Base-by-base conservation (phyloP, 1,284 basidiomycete species). In the Papiliotrema terrestris region DNA sequence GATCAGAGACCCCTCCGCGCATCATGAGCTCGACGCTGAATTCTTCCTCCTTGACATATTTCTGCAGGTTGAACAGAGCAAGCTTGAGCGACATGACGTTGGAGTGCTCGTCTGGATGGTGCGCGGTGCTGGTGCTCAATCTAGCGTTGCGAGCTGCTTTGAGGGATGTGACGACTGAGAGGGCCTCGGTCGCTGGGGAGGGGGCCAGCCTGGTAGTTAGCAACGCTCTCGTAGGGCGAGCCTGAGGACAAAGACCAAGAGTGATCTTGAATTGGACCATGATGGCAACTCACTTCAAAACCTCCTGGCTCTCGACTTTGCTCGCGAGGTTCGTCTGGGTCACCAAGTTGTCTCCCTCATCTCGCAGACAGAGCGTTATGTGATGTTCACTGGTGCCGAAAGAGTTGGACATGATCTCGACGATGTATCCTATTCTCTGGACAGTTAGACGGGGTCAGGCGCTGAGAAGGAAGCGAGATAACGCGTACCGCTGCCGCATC, bases 321-420 rank as follows among this genome's bases (percentile, higher is more conserved):
- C 83, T 86, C 69, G 84, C 82, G 68, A 77, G 72, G 89, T 95
- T 71, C 59, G 90, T 87, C 68, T 92, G 90, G 25, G 92, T 95
- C n/a, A 98, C 86, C 46, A 97, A 78, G 66, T 89, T 88, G 62
- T 92, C 89, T 26, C 81, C 83, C 64, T 93, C 89, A 68, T 96
- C 92, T 63, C 94, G 81, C 55, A 98, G 76, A 1, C 91, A 90
- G 67, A 87, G 93, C 57, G 90, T 81, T 3, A 84, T 83, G 14
- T 89, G 84, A 0, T 89, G 84, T 52, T 93, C 91, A 58, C 86
- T 85, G 47, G 94, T 85, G 68, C 88, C 87, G 63, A 97, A 75
- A n/a, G 69, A 68, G 37, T 63, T 63, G 2, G 73, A 62, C 73
- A 75, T 75, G 52, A 75, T 69, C 58, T 75, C 73, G 32, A 75